A percentile compares a stretch with the other conserved stretches of the same genome.
Conservation (phyloP, 2,329 filamentous ascomycete species). For the Exophiala oligosperma region DNA sequence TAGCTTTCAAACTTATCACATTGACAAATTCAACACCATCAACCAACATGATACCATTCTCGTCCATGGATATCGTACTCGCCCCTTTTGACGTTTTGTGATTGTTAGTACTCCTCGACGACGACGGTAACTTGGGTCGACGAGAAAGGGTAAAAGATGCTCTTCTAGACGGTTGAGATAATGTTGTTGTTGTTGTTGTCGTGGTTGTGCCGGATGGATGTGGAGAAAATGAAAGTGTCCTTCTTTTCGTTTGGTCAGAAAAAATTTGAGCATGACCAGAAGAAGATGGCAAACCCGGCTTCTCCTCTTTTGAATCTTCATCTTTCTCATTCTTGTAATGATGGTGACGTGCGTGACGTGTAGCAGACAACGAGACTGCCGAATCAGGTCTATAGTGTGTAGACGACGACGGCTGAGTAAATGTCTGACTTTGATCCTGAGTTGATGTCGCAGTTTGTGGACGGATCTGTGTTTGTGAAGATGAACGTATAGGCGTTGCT, state of each 20-base stretch:
- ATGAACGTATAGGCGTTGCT: not conserved
- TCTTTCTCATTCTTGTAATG: too few relatives aligned
- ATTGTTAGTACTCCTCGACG: constrained; percentile 5
- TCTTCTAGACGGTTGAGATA: not conserved
- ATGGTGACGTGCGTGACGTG: not conserved
- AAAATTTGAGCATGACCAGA: too few relatives aligned
- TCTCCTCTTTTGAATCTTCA: too few relatives aligned
- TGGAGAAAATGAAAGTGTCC: too few relatives aligned
- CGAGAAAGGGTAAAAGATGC: not conserved
- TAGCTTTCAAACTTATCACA: constrained; percentile 19
- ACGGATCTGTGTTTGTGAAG: not conserved
- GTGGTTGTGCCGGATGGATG: not conserved
- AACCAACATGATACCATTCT: constrained; percentile 19
- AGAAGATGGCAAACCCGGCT: too few relatives aligned
- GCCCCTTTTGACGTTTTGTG: not conserved
- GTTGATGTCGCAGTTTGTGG: not conserved
- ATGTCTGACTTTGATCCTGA: too few relatives aligned
- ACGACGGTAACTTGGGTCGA: not conserved
- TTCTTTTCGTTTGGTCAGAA: too few relatives aligned
- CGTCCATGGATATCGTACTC: constrained; percentile 8
- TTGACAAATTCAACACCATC: constrained; percentile 36
- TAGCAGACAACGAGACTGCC: not conserved
- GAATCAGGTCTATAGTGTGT: not conserved
- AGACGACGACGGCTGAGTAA: too few relatives aligned
- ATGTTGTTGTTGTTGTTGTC: not conserved